Conservation (phyloP, 176 grass and related monocot species). For the Oryza glaberrima region DNA sequence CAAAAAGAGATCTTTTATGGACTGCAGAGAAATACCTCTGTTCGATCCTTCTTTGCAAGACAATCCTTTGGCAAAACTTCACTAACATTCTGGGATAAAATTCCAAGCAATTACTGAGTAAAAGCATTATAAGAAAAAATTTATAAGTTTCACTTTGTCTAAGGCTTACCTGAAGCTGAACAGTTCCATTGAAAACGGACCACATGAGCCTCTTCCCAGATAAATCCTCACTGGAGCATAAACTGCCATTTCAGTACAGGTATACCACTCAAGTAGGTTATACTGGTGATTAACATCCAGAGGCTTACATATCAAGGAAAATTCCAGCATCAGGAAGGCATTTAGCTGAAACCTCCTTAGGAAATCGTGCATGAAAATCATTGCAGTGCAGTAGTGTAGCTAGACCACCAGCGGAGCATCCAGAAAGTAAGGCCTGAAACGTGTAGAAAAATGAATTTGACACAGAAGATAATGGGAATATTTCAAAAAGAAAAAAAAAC, state of each 20-base stretch:
- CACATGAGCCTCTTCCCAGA: constrained; percentile 61
- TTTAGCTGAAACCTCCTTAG: constrained; percentile 52
- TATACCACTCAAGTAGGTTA: background rate
- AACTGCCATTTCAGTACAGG: background rate
- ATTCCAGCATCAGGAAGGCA: constrained; percentile 86
- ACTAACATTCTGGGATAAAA: constrained; percentile 52
- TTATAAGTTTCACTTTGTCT: background rate
- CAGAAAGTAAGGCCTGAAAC: constrained; percentile 70
- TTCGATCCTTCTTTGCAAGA: constrained; percentile 43
- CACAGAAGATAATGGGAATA: background rate
- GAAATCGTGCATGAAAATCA: constrained; percentile 57
- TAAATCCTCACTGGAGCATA: constrained; percentile 63
- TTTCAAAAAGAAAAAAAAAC: background rate
- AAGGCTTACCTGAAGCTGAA: constrained; percentile 76
- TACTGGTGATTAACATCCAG: background rate
- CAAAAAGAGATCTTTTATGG: background rate
- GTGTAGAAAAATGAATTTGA: background rate
- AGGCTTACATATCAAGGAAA: constrained; percentile 69
- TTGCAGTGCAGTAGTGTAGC: constrained; percentile 80
- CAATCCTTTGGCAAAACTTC: constrained; percentile 57
- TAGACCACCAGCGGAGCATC: constrained; percentile 82
- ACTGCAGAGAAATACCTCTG: constrained; percentile 21
- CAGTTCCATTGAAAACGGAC: constrained; percentile 43
- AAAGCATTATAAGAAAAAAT: background rate
- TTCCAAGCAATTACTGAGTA: background rate